Evolutionary conservation across 306 rosid genomes (phyloP).

Genomic region (Sechiopsis laciniata): DNA sequence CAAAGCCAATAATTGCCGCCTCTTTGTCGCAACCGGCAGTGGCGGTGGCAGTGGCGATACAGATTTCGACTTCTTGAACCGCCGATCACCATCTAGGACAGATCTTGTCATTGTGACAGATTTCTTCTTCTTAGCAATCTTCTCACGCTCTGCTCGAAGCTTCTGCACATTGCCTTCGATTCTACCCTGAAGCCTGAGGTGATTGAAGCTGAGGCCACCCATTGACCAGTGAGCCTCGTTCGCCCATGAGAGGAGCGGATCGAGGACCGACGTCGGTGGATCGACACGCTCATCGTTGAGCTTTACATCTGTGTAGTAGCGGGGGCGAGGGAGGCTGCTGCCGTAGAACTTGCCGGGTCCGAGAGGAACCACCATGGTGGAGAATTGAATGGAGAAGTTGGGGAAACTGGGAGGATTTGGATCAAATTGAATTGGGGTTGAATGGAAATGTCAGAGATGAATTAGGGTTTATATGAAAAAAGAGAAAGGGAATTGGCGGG

Average conservation of each 20-base stretch:
- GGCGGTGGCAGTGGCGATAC: constrained; percentile 52
- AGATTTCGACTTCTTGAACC: neutral
- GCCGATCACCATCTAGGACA: neutral
- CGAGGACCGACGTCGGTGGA: constrained; percentile 52
- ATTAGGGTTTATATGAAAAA: neutral
- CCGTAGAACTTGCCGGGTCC: constrained; percentile 84
- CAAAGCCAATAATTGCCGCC: constrained; percentile 34
- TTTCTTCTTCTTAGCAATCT: constrained; percentile 21
- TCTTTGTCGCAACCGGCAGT: constrained; percentile 50
- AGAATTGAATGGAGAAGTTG: neutral
- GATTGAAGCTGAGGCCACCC: constrained; percentile 76
- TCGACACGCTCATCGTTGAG: constrained; percentile 56
- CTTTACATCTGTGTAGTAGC: constrained; percentile 64
- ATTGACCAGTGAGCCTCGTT: constrained; percentile 93
- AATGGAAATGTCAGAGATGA: neutral
- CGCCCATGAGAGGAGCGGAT: constrained; percentile 65
- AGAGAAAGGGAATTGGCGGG: constrained; percentile 10
- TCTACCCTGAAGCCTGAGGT: constrained; percentile 70
- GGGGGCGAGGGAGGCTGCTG: constrained; percentile 79
- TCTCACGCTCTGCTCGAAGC: constrained; percentile 55
- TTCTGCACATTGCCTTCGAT: constrained; percentile 63
- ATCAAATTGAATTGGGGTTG: neutral
- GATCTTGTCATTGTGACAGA: neutral
- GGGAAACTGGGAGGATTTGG: neutral
- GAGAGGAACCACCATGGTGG: constrained; percentile 50